These are phyloP conservation scores for Scheffersomyces segobiensis DNA, from an alignment of 1,139 yeast genomes.

Conservation along the genomic window DNA sequence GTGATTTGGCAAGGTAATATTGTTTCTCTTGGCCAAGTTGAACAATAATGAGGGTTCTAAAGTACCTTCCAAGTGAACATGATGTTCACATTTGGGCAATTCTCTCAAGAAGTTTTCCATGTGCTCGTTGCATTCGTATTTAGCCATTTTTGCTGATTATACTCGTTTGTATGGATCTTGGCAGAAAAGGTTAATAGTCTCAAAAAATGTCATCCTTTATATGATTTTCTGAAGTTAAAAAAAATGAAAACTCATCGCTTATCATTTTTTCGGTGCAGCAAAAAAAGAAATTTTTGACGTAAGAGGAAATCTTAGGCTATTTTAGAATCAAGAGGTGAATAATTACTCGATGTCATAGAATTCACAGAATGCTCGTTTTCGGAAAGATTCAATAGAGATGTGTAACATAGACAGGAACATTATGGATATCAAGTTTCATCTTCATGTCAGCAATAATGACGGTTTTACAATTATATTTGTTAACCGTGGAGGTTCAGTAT, in stretches of 20 bases:
- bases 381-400: too few relatives aligned
- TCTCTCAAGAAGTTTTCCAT: constrained; percentile 52
- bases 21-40: constrained; percentile 61
- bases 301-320: not conserved
- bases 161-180: not conserved
- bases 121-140: constrained; percentile 13
- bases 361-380: not conserved
- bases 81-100: constrained; percentile 82
- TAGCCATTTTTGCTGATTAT: not conserved
- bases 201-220: not conserved
- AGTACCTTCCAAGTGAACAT: constrained; percentile 80
- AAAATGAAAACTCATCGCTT: not conserved
- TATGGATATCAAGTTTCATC: not conserved
- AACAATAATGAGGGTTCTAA: constrained; percentile 70
- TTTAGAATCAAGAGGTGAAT: not conserved
- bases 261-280: not conserved
- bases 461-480: not conserved
- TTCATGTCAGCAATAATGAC: not conserved
- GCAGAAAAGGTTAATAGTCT: not conserved
- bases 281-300: not conserved
- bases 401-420: not conserved
- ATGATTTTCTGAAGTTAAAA: not conserved
- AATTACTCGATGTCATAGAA: not conserved
- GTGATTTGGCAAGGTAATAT: constrained; percentile 53
- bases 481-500: not conserved